phyloP scores from a whole-genome alignment of 2,329 filamentous ascomycete species.

The Trichophyton benhamiae region DNA sequence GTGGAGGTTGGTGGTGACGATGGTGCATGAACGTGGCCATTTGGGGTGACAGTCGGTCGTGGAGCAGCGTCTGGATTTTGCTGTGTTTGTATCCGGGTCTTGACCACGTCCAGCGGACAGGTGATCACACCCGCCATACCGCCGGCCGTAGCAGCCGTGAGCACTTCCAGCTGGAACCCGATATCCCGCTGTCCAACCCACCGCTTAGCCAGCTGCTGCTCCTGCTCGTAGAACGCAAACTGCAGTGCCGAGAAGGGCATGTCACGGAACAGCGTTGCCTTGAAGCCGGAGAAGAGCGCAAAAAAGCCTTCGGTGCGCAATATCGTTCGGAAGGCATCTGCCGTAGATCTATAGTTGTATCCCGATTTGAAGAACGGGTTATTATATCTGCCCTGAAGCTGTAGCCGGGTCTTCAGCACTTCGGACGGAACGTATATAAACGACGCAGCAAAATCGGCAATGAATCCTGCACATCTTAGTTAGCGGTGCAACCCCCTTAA shows the following conservation, averaged over 20 bases:
- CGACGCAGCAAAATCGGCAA: constrained; percentile 84
- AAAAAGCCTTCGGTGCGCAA: constrained; percentile 66
- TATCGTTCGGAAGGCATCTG: constrained; percentile 77
- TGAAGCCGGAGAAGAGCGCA: constrained; percentile 93
- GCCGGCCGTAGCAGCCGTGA: constrained; percentile 80
- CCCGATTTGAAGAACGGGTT: constrained; percentile 88
- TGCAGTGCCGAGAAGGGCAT: constrained; percentile 92
- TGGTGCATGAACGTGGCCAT: constrained; percentile 7
- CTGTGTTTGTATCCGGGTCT: constrained; percentile 92
- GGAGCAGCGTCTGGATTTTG: constrained; percentile 43
- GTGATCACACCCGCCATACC: constrained; percentile 89
- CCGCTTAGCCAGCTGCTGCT: constrained; percentile 64
- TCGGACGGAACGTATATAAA: constrained; percentile 94
- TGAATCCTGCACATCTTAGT: constrained; percentile 50
- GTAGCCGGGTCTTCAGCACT: constrained; percentile 91
- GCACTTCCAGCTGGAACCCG: constrained; percentile 68
- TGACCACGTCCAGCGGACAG: constrained; percentile 92
- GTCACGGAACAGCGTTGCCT: constrained; percentile 86
- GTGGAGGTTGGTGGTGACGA: constrained; percentile 18
- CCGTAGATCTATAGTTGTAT: constrained; percentile 84
- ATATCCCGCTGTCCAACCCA: constrained; percentile 75
- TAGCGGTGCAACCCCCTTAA: not conserved
- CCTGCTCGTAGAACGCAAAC: constrained; percentile 97
- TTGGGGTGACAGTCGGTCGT: constrained; percentile 10
- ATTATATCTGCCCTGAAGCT: constrained; percentile 88